These are phyloP conservation scores for Miscanthus sacchariflorus DNA, from an alignment of 202 grass and related monocot species.

Conservation along the genomic window DNA sequence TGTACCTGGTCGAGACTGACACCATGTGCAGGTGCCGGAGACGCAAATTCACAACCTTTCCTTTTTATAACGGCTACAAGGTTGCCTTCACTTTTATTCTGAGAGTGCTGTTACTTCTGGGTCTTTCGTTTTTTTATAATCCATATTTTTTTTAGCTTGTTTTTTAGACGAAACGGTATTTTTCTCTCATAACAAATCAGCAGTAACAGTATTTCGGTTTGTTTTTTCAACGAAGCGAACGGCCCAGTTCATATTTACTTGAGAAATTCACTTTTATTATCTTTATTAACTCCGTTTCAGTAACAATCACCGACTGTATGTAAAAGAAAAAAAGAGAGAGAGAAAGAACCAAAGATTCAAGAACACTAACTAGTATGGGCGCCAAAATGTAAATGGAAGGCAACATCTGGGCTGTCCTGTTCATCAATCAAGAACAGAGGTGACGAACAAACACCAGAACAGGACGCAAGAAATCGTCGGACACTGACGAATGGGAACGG, in stretches of 20 bases:
- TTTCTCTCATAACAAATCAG: too few species aligned
- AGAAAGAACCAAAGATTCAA: neutral
- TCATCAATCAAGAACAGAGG: neutral
- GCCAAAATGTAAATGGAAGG: conserved; percentile 41
- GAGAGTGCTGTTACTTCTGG: neutral
- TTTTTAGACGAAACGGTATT: too few species aligned
- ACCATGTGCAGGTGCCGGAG: conserved; percentile 16
- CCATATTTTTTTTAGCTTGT: too few species aligned
- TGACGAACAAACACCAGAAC: neutral
- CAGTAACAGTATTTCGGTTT: too few species aligned
- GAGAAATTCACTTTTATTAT: neutral
- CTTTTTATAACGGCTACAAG: neutral
- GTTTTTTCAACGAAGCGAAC: too few species aligned
- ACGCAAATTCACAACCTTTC: too few species aligned
- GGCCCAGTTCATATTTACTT: too few species aligned
- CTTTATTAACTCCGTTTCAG: neutral
- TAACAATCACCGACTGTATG: neutral
- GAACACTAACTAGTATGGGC: conserved; percentile 11
- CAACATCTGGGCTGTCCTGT: too few species aligned
- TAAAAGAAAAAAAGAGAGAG: too few species aligned
- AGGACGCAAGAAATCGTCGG: neutral
- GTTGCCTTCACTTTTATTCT: neutral
- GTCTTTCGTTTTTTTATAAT: too few species aligned
- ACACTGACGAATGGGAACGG: too few species aligned
- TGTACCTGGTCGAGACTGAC: neutral